phyloP scores from a whole-genome alignment of 169 alveolate genomes.

The Plasmodium gonderi region DNA sequence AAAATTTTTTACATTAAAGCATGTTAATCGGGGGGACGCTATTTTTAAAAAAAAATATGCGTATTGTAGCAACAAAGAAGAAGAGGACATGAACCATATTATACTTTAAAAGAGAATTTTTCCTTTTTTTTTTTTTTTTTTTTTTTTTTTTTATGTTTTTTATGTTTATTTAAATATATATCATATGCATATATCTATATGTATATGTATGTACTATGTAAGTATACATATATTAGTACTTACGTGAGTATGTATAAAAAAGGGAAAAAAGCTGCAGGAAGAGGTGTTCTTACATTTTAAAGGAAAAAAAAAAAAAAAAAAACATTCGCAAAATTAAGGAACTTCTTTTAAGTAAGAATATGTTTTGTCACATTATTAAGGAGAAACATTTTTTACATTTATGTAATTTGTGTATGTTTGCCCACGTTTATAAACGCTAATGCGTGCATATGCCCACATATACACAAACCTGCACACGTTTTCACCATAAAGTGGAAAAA shows the following conservation, averaged over 20 bases:
- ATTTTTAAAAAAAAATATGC: neutral
- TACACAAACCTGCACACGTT: neutral
- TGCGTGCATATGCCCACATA: neutral
- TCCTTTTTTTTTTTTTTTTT: neutral
- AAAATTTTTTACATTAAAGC: neutral
- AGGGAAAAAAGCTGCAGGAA: neutral
- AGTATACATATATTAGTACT: neutral
- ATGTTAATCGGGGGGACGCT: neutral
- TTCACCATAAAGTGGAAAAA: neutral
- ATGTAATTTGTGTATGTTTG: neutral
- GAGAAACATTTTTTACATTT: neutral
- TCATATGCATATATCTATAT: neutral
- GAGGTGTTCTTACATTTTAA: neutral
- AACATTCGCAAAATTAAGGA: neutral
- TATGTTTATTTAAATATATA: neutral
- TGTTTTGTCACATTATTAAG: neutral
- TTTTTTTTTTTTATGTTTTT: neutral
- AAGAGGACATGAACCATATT: neutral
- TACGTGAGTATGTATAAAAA: neutral
- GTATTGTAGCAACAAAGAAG: neutral
- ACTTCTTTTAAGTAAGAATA: neutral
- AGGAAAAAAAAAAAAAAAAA: neutral
- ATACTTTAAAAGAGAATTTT: neutral
- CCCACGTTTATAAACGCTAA: neutral
- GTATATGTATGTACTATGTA: neutral